Evolutionary conservation across 345 rosid species (phyloP).

Genomic region (Eucalyptus guilfoylei): DNA sequence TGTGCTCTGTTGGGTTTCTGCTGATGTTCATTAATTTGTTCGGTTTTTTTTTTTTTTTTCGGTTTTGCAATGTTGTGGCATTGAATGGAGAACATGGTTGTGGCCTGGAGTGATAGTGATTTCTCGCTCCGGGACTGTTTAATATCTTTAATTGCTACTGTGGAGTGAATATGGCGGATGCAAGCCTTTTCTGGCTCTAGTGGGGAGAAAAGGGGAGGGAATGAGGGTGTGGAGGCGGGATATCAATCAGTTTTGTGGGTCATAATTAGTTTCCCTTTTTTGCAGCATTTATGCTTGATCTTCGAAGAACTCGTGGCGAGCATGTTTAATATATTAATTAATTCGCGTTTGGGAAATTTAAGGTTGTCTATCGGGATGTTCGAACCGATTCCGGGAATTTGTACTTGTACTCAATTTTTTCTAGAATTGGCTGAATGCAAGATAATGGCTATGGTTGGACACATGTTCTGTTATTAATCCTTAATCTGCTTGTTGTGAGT

Average conservation of each 20-base stretch:
- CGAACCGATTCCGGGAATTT: background rate
- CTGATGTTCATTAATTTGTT: background rate
- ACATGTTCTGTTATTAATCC: background rate
- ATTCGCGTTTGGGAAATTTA: background rate
- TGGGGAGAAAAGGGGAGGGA: background rate
- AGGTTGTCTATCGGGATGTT: background rate
- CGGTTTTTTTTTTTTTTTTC: background rate
- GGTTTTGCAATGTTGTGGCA: background rate
- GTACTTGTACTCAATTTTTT: background rate
- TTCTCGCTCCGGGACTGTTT: background rate
- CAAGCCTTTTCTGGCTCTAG: background rate
- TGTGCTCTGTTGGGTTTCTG: background rate
- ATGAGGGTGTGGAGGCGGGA: background rate
- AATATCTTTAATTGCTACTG: background rate
- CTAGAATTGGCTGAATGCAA: background rate
- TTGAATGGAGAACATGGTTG: background rate
- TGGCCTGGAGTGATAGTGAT: background rate
- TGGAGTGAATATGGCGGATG: background rate
- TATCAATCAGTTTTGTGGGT: background rate
- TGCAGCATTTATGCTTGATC: background rate
- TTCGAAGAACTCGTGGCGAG: background rate
- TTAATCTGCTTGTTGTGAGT: background rate
- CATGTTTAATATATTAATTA: background rate
- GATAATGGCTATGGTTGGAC: background rate
- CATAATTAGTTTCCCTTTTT: background rate